Percentiles rank a stretch among this genome's conserved stretches.
Conservation (phyloP, 2,329 filamentous ascomycete genomes). For the Botrytis fragariae region DNA sequence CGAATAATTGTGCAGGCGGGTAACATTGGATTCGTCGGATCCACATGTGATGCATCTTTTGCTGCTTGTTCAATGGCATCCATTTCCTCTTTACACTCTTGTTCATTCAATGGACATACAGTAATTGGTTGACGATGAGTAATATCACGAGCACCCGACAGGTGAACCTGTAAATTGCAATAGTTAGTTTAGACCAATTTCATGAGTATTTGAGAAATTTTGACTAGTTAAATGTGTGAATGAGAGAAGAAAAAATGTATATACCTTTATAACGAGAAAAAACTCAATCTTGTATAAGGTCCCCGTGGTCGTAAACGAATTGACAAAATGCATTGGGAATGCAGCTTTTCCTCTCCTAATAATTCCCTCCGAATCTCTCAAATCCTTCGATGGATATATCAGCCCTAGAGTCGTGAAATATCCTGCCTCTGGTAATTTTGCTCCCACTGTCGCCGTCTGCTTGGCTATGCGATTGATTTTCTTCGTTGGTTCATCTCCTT, state of each 20-base stretch:
- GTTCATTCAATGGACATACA: conserved; percentile 91
- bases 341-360: conserved; percentile 79
- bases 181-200: neutral
- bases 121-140: conserved; percentile 87
- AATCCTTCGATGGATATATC: conserved; percentile 85
- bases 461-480: conserved; percentile 86
- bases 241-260: neutral
- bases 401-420: conserved; percentile 91
- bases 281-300: conserved; percentile 98
- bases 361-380: conserved; percentile 83
- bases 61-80: conserved; percentile 95
- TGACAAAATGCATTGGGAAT: conserved; percentile 85
- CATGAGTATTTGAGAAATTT: neutral
- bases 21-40: conserved; percentile 88
- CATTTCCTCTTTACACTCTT: conserved; percentile 97
- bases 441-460: conserved; percentile 75
- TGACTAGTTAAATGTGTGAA: neutral
- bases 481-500: conserved; percentile 89
- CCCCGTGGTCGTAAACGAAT: conserved; percentile 89
- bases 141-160: conserved; percentile 86
- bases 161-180: conserved; percentile 63
- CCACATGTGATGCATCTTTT: conserved; percentile 84
- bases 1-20: conserved; percentile 80
- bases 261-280: conserved; percentile 88
- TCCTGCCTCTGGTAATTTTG: conserved; percentile 84